Evolutionary conservation across 2,329 filamentous ascomycete species (phyloP).

Genomic region (Thermomyces lanuginosus): DNA sequence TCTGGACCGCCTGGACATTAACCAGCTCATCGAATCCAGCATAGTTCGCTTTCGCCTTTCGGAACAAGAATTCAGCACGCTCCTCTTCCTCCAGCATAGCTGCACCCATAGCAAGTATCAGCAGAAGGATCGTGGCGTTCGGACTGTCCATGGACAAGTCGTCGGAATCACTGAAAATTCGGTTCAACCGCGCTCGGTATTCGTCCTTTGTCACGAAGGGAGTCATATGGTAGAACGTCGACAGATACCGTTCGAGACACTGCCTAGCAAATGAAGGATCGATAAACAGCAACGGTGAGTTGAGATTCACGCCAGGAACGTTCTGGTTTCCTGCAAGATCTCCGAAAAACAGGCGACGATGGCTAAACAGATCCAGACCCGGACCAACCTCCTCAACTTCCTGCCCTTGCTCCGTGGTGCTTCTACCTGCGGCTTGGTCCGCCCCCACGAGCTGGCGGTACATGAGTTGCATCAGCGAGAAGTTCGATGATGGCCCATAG

Average conservation of each 20-base stretch:
- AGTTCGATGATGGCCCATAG: slow-evolving; percentile 33
- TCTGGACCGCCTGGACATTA: slow-evolving; percentile 29
- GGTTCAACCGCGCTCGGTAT: slow-evolving; percentile 20
- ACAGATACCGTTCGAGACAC: slow-evolving; percentile 27
- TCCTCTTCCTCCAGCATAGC: slow-evolving; percentile 24
- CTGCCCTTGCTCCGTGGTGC: slow-evolving; percentile 5
- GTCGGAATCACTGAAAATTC: slow-evolving; percentile 18
- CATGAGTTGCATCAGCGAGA: slow-evolving; percentile 27
- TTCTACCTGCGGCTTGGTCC: too few relatives aligned
- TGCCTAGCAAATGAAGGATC: slow-evolving; percentile 22
- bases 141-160: slow-evolving; percentile 19
- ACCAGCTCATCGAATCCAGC: slow-evolving; percentile 28
- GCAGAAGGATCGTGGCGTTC: slow-evolving; percentile 22
- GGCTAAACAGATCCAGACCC: slow-evolving; percentile 24
- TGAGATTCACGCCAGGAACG: slow-evolving; percentile 5
- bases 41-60: slow-evolving; percentile 27
- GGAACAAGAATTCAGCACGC: slow-evolving; percentile 27
- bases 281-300: slow-evolving; percentile 21
- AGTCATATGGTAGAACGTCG: slow-evolving; percentile 24
- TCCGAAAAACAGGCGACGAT: slow-evolving; percentile 24
- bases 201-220: slow-evolving; percentile 21
- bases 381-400: slow-evolving; percentile 23
- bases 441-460: slow-evolving; percentile 20
- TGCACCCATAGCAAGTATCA: slow-evolving; percentile 23
- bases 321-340: slow-evolving; percentile 24